Evolutionary conservation across 129 eudicot species (phyloP).

Genomic region (Arctium lappa): DNA sequence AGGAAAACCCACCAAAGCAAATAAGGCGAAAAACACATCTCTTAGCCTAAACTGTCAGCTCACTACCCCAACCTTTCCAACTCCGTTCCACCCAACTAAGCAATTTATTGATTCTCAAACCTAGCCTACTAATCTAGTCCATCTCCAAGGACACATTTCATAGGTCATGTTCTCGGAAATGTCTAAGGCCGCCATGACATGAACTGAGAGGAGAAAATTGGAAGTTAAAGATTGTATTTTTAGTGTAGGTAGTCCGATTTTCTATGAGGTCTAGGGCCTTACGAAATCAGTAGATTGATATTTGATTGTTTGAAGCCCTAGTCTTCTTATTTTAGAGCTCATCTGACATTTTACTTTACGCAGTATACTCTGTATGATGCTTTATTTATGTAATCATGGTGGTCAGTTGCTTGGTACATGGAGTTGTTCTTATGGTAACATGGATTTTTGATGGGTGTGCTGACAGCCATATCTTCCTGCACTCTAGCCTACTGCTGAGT

Average conservation of each 20-base stretch:
- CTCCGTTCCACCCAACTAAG: too few relatives aligned
- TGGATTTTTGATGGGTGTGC: slow-evolving; percentile 19
- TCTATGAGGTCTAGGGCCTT: background rate
- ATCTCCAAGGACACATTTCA: background rate
- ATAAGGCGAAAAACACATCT: too few relatives aligned
- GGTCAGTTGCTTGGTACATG: background rate
- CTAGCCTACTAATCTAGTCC: background rate
- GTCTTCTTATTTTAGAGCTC: background rate
- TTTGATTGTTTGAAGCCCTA: background rate
- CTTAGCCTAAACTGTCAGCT: too few relatives aligned
- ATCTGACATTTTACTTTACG: background rate
- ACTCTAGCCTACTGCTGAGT: slow-evolving; percentile 23
- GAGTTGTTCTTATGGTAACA: background rate
- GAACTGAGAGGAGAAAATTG: background rate
- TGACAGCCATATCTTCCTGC: slow-evolving; percentile 15
- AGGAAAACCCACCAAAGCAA: too few relatives aligned
- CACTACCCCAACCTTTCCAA: too few relatives aligned
- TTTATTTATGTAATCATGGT: background rate
- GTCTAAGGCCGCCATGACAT: background rate
- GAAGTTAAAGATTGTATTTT: background rate
- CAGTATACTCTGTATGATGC: background rate
- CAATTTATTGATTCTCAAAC: too few relatives aligned
- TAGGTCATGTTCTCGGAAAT: background rate
- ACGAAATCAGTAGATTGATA: background rate
- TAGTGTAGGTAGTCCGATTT: background rate